Evolutionary conservation across 108 stramenopile genomes (phyloP).

Genomic region (Fragilaria crotonensis): DNA sequence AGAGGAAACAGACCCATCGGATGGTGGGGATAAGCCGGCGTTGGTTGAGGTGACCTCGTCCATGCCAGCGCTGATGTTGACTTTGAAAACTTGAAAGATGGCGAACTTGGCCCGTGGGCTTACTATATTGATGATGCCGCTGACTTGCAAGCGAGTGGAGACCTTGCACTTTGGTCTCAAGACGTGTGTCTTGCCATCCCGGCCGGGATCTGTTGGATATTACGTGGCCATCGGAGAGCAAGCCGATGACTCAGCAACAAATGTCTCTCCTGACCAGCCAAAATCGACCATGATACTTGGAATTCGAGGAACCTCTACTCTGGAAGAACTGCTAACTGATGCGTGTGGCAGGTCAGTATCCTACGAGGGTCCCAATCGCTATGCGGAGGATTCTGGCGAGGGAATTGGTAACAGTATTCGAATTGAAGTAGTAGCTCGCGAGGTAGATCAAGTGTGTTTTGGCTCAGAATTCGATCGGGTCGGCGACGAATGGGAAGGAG

Average conservation of each 20-base stretch:
- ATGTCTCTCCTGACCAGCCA: too few species aligned
- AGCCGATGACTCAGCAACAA: too few species aligned
- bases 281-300: too few species aligned
- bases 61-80: slow-evolving; percentile 14
- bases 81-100: slow-evolving; percentile 18
- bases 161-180: slow-evolving; percentile 12
- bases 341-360: slow-evolving; percentile 48
- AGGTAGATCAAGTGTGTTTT: slow-evolving; percentile 5
- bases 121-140: slow-evolving; percentile 50
- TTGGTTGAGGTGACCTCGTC: too few species aligned
- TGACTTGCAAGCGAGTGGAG: slow-evolving; percentile 10
- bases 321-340: slow-evolving; percentile 71
- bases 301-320: slow-evolving; percentile 60
- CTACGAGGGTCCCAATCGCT: slow-evolving; percentile 6
- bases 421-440: slow-evolving; percentile 20
- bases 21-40: slow-evolving; percentile 2
- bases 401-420: slow-evolving; percentile 5
- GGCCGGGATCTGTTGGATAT: slow-evolving; percentile 57
- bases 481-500: too few species aligned
- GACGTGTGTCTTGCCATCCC: slow-evolving; percentile 22
- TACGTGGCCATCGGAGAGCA: slow-evolving; percentile 41
- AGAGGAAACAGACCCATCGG: slow-evolving; percentile 1
- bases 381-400: neutral
- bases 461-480: too few species aligned
- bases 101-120: slow-evolving; percentile 43